phyloP scores from a whole-genome alignment of 1,139 yeast species.

The Pichia sp. region DNA sequence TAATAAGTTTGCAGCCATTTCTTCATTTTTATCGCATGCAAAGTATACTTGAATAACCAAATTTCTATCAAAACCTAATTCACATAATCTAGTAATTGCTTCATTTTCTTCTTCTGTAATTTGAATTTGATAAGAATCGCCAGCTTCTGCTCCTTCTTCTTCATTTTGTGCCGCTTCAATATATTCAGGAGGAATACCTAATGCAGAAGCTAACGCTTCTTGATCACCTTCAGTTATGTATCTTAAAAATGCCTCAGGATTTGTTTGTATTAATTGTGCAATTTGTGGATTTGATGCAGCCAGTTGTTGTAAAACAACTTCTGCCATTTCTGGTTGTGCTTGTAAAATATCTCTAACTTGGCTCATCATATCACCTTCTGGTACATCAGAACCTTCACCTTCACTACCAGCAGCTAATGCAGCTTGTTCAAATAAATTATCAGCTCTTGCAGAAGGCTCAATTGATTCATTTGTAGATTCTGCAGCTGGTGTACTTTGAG shows the following conservation, averaged over 20 bases:
- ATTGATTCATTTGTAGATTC: constrained; percentile 28
- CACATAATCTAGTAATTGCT: constrained; percentile 84
- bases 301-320: constrained; percentile 75
- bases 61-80: constrained; percentile 84
- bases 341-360: constrained; percentile 74
- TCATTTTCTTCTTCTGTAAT: constrained; percentile 80
- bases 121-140: constrained; percentile 47
- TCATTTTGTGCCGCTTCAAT: constrained; percentile 33
- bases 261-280: constrained; percentile 72
- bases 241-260: constrained; percentile 81
- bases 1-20: constrained; percentile 87
- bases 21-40: constrained; percentile 98
- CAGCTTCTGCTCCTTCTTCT: constrained; percentile 33
- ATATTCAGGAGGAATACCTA: constrained; percentile 28
- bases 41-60: constrained; percentile 89
- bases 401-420: constrained; percentile 42
- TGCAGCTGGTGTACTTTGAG: constrained; percentile 29
- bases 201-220: constrained; percentile 27
- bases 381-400: constrained; percentile 26
- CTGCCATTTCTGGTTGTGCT: constrained; percentile 85
- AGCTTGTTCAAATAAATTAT: constrained; percentile 64
- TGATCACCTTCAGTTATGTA: constrained; percentile 58
- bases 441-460: constrained; percentile 22
- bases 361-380: constrained; percentile 45
- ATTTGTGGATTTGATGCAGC: constrained; percentile 82